A percentile compares a stretch with the other conserved stretches of the same genome.
phyloP scores from a whole-genome alignment of 2,329 filamentous ascomycete species.

The Stemphylium vesicarium region DNA sequence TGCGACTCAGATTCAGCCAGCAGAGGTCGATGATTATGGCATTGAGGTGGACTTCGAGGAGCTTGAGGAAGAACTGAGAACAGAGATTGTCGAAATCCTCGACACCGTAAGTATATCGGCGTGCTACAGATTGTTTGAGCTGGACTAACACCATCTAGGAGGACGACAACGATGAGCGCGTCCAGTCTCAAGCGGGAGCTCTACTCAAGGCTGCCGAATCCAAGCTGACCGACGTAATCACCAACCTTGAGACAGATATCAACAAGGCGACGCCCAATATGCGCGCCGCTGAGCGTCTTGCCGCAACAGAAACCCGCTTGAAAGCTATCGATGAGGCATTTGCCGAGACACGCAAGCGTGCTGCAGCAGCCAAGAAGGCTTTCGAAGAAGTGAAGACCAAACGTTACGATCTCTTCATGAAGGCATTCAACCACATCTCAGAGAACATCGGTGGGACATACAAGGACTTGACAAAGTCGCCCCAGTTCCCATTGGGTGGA shows the following conservation, averaged over 20 bases:
- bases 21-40: constrained; percentile 83
- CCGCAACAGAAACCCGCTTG: constrained; percentile 82
- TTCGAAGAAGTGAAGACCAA: constrained; percentile 83
- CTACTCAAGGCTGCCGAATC: constrained; percentile 64
- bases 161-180: constrained; percentile 63
- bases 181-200: constrained; percentile 25
- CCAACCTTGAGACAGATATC: constrained; percentile 75
- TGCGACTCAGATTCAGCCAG: constrained; percentile 57
- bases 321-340: constrained; percentile 88
- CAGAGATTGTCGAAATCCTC: constrained; percentile 52
- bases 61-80: constrained; percentile 77
- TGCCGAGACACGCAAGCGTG: constrained; percentile 77
- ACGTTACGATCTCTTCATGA: constrained; percentile 91
- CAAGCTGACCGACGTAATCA: constrained; percentile 77
- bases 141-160: constrained; percentile 56
- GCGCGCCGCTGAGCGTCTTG: constrained; percentile 89
- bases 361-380: constrained; percentile 76
- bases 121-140: neutral
- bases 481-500: constrained; percentile 92
- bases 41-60: constrained; percentile 86
- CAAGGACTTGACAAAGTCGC: constrained; percentile 88
- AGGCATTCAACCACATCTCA: constrained; percentile 91
- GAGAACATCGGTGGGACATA: constrained; percentile 95
- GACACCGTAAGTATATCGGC: constrained; percentile 44
- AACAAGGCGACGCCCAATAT: constrained; percentile 97